phyloP scores from a whole-genome alignment of 139 green algal species.

The Coelastrella sp. region DNA sequence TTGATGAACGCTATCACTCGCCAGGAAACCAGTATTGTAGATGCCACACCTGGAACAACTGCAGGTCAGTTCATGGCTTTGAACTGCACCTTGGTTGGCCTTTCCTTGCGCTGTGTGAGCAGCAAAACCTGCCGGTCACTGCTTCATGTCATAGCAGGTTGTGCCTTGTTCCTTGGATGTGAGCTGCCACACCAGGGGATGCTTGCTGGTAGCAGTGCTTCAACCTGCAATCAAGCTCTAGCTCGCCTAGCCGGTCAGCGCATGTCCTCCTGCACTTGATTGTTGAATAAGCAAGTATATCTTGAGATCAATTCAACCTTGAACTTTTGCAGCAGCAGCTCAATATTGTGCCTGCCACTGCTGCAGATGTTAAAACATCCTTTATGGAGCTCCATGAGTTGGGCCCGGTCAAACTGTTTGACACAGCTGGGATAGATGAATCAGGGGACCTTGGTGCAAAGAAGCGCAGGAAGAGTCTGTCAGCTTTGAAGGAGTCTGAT shows the following conservation, averaged over 20 bases:
- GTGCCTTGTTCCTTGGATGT: not conserved
- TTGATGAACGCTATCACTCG: conserved; percentile 78
- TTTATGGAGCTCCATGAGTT: conserved; percentile 77
- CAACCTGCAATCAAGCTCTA: no score
- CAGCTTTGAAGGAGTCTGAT: conserved; percentile 69
- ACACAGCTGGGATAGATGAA: conserved; percentile 63
- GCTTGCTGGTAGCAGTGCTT: no score
- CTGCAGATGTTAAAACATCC: conserved; percentile 58
- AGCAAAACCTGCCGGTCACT: not conserved
- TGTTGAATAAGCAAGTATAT: no score
- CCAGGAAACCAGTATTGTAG: conserved; percentile 77
- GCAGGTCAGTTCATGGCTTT: not conserved
- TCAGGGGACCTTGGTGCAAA: conserved; percentile 56
- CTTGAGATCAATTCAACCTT: no score
- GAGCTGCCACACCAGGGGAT: no score
- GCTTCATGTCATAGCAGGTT: not conserved
- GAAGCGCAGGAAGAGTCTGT: conserved; percentile 69
- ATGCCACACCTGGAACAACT: conserved; percentile 73
- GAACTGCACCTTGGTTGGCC: no score
- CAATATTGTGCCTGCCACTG: not conserved
- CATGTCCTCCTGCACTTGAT: no score
- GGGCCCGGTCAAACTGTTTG: conserved; percentile 74
- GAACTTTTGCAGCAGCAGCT: not conserved
- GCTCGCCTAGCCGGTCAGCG: no score
- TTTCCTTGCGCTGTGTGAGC: not conserved